phyloP scores from a whole-genome alignment of 768 basidiomycete genomes.

The Boletus speciosus region DNA sequence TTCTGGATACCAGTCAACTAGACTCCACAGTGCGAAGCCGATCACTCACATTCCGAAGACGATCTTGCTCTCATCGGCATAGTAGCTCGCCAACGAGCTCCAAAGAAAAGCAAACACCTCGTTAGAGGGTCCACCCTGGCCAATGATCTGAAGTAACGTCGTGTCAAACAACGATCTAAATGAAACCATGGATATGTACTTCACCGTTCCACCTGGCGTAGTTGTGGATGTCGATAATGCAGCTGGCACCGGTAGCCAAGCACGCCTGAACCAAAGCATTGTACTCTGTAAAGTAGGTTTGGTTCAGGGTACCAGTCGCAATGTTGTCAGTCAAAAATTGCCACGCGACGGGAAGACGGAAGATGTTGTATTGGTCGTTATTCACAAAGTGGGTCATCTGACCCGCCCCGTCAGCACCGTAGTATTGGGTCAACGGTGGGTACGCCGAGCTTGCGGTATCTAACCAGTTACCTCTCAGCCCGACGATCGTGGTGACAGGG shows the following conservation, averaged over 20 bases:
- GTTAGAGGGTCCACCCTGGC: slow-evolving; percentile 13
- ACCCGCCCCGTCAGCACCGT: slow-evolving; percentile 23
- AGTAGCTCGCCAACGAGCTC: slow-evolving; percentile 4
- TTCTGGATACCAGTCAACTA: slow-evolving; percentile 3
- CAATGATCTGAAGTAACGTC: slow-evolving; percentile 4
- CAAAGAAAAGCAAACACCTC: slow-evolving; percentile 11
- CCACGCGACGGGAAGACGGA: slow-evolving; percentile 59
- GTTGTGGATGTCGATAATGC: slow-evolving; percentile 14
- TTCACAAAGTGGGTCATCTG: slow-evolving; percentile 58
- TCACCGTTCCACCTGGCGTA: slow-evolving; percentile 10
- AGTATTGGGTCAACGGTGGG: slow-evolving; percentile 6
- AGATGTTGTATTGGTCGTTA: slow-evolving; percentile 49
- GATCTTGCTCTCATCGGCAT: not conserved
- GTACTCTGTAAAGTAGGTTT: slow-evolving; percentile 5
- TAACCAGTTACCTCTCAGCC: not conserved
- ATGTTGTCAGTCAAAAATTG: slow-evolving; percentile 45
- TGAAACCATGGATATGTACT: not conserved
- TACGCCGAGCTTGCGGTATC: slow-evolving; percentile 5
- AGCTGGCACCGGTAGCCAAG: slow-evolving; percentile 8
- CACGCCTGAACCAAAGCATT: slow-evolving; percentile 10
- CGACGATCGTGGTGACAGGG: not conserved
- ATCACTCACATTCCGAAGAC: slow-evolving; percentile 9
- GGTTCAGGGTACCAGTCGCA: slow-evolving; percentile 35
- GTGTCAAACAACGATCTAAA: not conserved
- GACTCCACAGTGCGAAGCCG: not conserved